Evolutionary conservation across 768 basidiomycete genomes (phyloP), one percentile per base, ranked within the genome.

Genomic region (Rubroboletus satanas): DNA sequence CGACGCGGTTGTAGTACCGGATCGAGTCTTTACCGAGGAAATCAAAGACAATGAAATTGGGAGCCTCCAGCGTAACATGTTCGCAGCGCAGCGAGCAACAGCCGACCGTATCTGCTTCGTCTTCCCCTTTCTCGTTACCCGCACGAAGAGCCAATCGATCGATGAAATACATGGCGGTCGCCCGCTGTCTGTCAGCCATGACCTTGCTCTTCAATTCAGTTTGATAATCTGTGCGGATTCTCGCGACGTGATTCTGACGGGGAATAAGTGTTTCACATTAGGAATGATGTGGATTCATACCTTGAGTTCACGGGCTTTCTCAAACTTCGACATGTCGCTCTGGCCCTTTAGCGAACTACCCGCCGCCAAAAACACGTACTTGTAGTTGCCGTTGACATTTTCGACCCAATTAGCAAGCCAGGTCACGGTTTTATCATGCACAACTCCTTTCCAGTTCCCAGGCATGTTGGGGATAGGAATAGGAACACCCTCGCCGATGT

Each of bases 381-480:
- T 98, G 72, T 90, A 85, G 66, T 88, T 91, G 56, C 85, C 83
- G 66, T 98, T 98, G 73, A 98, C 85, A 67, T 99, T 99, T 73
- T 98, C 97, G 44, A 93, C 94, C 97, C 97, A 99, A 52, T 90
- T 95, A 5, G 97, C 97, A 45, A 99, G 80, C 97, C 97, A 99
- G 12, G 97, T 98, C 28, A 98, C 97, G 3, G 93, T 98, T 61
- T 95, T 87, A 67, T 98, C 95, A 66, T 98, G 92, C 11, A 83
- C 79, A 21, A 97, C 77, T 4, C 79, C 77, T 69, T 90, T 93
- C 97, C 97, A 99, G 41, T 83, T 81, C 42, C 97, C 96, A 18
- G 93, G 86, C 67, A 89, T 84, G 60, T 97, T 98, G 5, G 97
- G 93, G n/a, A 81, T 73, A 1, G 97, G 97, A 29, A 88, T 74